Evolutionary conservation across 2,329 filamentous ascomycete species (phyloP).

Genomic region (Ambrosiella xylebori): DNA sequence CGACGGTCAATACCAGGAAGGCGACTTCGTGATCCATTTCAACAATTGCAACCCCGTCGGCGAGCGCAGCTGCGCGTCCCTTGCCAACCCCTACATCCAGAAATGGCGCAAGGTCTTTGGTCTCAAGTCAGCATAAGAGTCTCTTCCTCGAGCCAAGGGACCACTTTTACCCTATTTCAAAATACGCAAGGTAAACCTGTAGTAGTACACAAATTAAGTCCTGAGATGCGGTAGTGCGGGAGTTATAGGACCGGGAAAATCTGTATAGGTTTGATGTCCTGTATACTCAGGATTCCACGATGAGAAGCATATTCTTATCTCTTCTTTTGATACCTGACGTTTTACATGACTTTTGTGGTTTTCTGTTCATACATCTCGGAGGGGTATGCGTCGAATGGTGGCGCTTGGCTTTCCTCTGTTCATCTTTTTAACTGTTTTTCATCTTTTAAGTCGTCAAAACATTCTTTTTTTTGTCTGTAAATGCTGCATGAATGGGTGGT

Average conservation of each 20-base stretch:
- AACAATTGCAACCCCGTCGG: constrained; percentile 46
- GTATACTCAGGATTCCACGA: not conserved
- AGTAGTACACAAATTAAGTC: not conserved
- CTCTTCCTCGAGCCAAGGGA: not conserved
- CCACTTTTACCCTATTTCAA: not conserved
- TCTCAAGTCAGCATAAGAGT: constrained; percentile 23
- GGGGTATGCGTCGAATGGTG: not conserved
- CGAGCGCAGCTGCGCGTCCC: constrained; percentile 49
- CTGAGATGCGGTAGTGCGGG: too few relatives aligned
- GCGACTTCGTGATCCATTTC: constrained; percentile 72
- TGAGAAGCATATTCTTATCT: not conserved
- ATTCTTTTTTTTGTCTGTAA: not conserved
- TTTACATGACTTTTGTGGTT: not conserved
- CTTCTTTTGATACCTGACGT: constrained; percentile 1
- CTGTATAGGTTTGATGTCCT: too few relatives aligned
- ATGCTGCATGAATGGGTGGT: too few relatives aligned
- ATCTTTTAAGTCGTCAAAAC: not conserved
- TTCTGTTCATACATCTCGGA: not conserved
- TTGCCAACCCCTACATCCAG: constrained; percentile 39
- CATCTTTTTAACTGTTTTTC: not conserved
- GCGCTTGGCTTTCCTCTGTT: constrained; percentile 2
- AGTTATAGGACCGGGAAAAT: too few relatives aligned
- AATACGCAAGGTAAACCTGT: not conserved
- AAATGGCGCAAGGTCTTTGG: constrained; percentile 29
- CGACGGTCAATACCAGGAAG: constrained; percentile 57